These are phyloP conservation scores for Penicillium olsonii DNA, from an alignment of 2,329 filamentous ascomycete species.

Conservation along the genomic window DNA sequence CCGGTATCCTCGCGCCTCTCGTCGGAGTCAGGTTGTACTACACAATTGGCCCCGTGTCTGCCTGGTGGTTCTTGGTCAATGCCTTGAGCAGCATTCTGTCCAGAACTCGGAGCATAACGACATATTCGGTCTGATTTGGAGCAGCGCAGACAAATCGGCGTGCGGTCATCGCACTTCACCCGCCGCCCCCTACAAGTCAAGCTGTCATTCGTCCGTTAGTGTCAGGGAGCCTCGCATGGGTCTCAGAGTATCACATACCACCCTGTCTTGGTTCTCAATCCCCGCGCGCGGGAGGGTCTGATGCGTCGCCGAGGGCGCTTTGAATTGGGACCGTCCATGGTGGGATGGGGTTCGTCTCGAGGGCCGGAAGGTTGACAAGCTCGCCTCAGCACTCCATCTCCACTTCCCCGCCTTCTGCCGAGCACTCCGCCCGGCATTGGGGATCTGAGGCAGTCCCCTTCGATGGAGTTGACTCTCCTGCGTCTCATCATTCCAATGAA, in stretches of 20 bases:
- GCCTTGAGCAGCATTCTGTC: not conserved
- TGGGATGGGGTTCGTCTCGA: constrained; percentile 6
- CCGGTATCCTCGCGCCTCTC: not conserved
- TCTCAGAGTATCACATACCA: constrained; percentile 7
- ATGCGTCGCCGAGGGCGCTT: constrained; percentile 13
- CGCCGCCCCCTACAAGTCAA: constrained; percentile 21
- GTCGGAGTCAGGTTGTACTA: not conserved
- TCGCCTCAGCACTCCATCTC: too few relatives aligned
- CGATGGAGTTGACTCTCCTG: too few relatives aligned
- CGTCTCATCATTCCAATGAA: too few relatives aligned
- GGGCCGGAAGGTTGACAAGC: too few relatives aligned
- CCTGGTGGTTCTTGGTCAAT: not conserved
- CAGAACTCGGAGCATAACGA: constrained; percentile 4
- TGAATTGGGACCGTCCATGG: not conserved
- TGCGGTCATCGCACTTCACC: constrained; percentile 20
- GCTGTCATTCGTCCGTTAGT: constrained; percentile 9
- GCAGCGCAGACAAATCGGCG: constrained; percentile 15
- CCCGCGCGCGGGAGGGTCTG: constrained; percentile 16
- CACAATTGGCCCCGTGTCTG: not conserved
- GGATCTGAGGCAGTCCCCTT: too few relatives aligned
- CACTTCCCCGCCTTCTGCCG: too few relatives aligned
- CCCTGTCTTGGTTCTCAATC: constrained; percentile 17
- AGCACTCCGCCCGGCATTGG: too few relatives aligned
- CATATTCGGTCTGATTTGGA: constrained; percentile 11
- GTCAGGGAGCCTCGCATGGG: constrained; percentile 7